Evolutionary conservation across 345 rosid species (phyloP), one percentile per base, ranked within the genome.

Genomic region (Cardamine chenopodiifolia): DNA sequence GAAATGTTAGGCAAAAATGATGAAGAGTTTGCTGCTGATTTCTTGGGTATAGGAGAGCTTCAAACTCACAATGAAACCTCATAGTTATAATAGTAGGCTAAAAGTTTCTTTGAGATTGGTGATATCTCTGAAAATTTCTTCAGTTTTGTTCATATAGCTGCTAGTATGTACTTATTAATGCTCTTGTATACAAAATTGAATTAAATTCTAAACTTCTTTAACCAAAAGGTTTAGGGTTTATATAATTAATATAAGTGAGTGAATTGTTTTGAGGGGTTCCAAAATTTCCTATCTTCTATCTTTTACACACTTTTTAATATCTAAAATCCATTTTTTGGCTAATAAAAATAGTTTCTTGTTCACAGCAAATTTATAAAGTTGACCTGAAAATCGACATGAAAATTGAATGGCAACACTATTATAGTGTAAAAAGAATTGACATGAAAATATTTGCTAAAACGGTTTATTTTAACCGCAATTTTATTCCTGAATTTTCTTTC

Each of bases 1-100:
- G 97, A 89, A 3, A 90, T 91, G 96, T 82, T 91, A 50, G 84
- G 83, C 35, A 91, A 86, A 79, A 94, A 87, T 45, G 91, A 91
- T 20, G 95, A 89, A 70, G 98, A 89, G 66, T 93, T 93, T 62
- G 89, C 96, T 22, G 78, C 87, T 7, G 86, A 84, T 67, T 87
- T 86, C 72, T 74, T 90, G 85, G 87, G 77, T 74, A 49, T 77
- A 45, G 81, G 78, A 73, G 81, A 78, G 44, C 75, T 59, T 67
- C 70, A 58, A 15, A 56, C 74, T 56, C 59, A 42, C 29, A 59
- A 9, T 42, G 65, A 53, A 76, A 67, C 35, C 6, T 72, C 40
- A 31, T 65, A 64, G 66, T 13, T 39, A 37, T 6, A 14, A 42
- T 37, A 58, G 19, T 72, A 71, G 72, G 71, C 39, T 29, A 63